Conservation (phyloP, 1,284 basidiomycete genomes). For the Cryptococcus sp. region DNA sequence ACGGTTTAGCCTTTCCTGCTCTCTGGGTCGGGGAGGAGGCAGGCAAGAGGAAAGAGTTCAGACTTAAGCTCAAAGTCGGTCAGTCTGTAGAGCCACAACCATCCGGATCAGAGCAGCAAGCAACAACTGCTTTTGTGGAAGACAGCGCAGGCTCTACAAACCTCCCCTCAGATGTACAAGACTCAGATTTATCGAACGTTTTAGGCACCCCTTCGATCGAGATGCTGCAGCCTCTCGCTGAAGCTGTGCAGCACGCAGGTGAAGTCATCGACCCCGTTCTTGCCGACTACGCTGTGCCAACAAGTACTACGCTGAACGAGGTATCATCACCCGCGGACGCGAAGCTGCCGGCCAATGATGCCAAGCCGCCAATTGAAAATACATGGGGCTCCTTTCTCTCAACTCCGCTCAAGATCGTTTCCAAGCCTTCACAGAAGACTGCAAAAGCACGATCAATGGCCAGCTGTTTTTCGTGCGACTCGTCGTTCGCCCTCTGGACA, state of each 20-base stretch:
- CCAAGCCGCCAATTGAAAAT: background rate
- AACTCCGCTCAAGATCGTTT: slow-evolving; percentile 88
- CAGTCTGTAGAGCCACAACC: slow-evolving; percentile 13
- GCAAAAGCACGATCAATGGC: slow-evolving; percentile 92
- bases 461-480: slow-evolving; percentile 83
- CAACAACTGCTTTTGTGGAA: background rate
- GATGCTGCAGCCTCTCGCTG: slow-evolving; percentile 14
- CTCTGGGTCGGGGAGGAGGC: slow-evolving; percentile 40
- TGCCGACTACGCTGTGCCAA: slow-evolving; percentile 2
- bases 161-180: background rate
- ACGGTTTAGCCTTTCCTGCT: slow-evolving; percentile 41
- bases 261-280: background rate
- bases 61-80: slow-evolving; percentile 33
- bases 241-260: slow-evolving; percentile 8
- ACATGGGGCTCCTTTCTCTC: slow-evolving; percentile 87
- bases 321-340: background rate
- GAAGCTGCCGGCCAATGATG: background rate
- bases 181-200: slow-evolving; percentile 11
- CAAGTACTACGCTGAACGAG: background rate
- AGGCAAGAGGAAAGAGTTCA: slow-evolving; percentile 42
- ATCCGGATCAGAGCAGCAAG: background rate
- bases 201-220: slow-evolving; percentile 13
- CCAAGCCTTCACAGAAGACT: slow-evolving; percentile 95
- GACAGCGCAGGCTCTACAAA: background rate
- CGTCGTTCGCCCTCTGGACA: slow-evolving; percentile 92